Base-by-base conservation (phyloP, 176 grass and related monocot species). In the Pontederia crassipes region DNA sequence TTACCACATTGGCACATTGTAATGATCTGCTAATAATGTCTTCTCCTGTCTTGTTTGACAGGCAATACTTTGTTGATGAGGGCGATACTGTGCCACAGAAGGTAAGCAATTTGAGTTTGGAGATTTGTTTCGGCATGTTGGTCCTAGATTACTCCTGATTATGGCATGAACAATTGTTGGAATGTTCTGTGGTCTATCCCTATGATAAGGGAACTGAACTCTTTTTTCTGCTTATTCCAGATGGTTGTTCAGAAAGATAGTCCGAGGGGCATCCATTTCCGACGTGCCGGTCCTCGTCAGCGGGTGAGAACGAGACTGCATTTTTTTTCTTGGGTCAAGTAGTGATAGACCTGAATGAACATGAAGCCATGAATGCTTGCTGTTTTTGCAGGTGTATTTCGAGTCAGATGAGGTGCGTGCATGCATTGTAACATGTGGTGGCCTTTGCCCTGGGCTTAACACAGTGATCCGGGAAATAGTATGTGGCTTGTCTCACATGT, bases 361-460 rank as follows among this genome's bases (percentile, higher is more conserved):
- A 14, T 55, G 66, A 55, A 46, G 20, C 20, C n/a, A 46, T 46
- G 27, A 28, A 32, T 18, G 12, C 46, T 57, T 11, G 66, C 32
- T 20, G 9, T 27, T 47, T 24, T 14, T 26, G 14, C 66, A 69
- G 66, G 66, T 69, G 15, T 69, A 69, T 53, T 69, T 69, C 56
- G 53, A 69, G 32, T 69, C 66, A 48, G 66, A 69, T 57, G 66
- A 69, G 45, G 66, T 69, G 52, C 52, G 45, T 69, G 66, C 66
- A 69, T 69, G 66, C 52, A 57, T 69, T 57, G 66, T 69, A 46
- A 69, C 66, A 56, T 69, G 66, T 10, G 66, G 66, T 20, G 66
- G 66, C 35, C 66, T 69, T 32, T 69, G 66, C n/a, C 66, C 66
- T 46, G 66, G 66, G 9, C 66, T 69, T 47, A 69, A 69, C 66